These are phyloP conservation scores for Phytophthora crassamura DNA, from an alignment of 352 stramenopile genomes.

Conservation along the genomic window DNA sequence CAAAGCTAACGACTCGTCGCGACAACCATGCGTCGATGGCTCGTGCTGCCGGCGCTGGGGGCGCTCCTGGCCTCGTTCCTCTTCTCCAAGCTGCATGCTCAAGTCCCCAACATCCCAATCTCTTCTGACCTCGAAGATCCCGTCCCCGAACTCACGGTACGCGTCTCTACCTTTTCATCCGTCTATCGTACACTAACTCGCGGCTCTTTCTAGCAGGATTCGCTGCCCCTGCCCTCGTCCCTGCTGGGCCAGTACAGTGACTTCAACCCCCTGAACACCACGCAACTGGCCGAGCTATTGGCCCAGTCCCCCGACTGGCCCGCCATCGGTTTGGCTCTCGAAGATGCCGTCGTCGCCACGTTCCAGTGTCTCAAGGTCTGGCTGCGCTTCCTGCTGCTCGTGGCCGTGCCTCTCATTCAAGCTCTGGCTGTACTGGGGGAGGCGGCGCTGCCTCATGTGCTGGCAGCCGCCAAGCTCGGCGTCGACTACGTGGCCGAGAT, in stretches of 20 bases:
- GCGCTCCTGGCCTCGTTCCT: conserved; percentile 17
- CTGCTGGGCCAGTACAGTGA: conserved; percentile 25
- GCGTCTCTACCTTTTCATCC: neutral
- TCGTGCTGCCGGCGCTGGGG: conserved; percentile 19
- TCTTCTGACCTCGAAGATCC: conserved; percentile 3
- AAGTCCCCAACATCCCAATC: neutral
- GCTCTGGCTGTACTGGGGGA: conserved; percentile 53
- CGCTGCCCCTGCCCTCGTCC: conserved; percentile 9
- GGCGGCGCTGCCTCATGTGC: conserved; percentile 68
- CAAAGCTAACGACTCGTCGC: conserved; percentile 17
- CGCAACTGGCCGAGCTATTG: conserved; percentile 51
- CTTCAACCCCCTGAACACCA: conserved; percentile 28
- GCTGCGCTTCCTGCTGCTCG: conserved; percentile 57
- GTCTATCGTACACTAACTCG: neutral
- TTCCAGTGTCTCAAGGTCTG: conserved; percentile 73
- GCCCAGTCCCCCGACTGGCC: conserved; percentile 62
- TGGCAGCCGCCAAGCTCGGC: conserved; percentile 44
- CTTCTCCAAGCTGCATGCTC: conserved; percentile 18
- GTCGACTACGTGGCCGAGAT: conserved; percentile 58
- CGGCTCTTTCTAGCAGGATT: conserved; percentile 21
- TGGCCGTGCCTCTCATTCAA: conserved; percentile 54
- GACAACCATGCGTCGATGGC: conserved; percentile 18
- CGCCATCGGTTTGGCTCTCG: conserved; percentile 62
- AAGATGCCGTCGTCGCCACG: conserved; percentile 58
- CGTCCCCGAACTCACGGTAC: conserved; percentile 25